Evolutionary conservation across 169 alveolate species (phyloP).

Genomic region (Ichthyophthirius multifiliis): DNA sequence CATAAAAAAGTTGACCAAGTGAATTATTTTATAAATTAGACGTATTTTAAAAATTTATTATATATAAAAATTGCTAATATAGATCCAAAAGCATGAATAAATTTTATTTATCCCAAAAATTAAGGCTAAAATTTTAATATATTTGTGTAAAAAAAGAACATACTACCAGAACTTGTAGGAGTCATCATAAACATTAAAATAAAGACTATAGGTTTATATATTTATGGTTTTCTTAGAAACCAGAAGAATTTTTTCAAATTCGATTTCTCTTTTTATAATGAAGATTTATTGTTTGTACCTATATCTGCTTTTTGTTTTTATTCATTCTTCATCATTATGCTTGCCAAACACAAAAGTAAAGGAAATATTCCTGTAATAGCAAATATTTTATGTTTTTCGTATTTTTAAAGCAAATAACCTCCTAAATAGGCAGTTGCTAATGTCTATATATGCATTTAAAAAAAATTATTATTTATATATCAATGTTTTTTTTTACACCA

Average conservation of each 20-base stretch:
- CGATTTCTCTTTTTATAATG: too few species aligned
- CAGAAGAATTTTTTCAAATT: constrained; percentile 69
- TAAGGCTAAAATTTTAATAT: constrained; percentile 91
- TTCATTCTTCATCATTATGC: constrained; percentile 79
- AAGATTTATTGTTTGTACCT: constrained; percentile 55
- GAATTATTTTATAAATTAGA: constrained; percentile 85
- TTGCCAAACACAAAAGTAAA: constrained; percentile 72
- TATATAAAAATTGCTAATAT: constrained; percentile 88
- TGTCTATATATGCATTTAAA: constrained; percentile 31
- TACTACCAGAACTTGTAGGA: constrained; percentile 89
- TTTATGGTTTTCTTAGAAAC: constrained; percentile 82
- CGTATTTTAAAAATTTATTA: constrained; percentile 81
- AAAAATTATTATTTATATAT: background rate
- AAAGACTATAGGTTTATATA: constrained; percentile 90
- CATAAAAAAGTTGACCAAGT: constrained; percentile 86
- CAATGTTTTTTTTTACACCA: constrained; percentile 49
- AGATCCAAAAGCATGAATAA: constrained; percentile 92
- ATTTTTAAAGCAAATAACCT: constrained; percentile 87
- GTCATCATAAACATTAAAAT: constrained; percentile 80
- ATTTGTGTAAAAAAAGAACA: constrained; percentile 93
- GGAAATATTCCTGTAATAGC: constrained; percentile 87
- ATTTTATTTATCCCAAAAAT: constrained; percentile 93
- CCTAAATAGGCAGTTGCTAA: constrained; percentile 92
- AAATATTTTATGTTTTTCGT: constrained; percentile 63
- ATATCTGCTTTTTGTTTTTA: constrained; percentile 17